Conservation (phyloP, 805 yeast species). For the Alloascoidea africana region DNA sequence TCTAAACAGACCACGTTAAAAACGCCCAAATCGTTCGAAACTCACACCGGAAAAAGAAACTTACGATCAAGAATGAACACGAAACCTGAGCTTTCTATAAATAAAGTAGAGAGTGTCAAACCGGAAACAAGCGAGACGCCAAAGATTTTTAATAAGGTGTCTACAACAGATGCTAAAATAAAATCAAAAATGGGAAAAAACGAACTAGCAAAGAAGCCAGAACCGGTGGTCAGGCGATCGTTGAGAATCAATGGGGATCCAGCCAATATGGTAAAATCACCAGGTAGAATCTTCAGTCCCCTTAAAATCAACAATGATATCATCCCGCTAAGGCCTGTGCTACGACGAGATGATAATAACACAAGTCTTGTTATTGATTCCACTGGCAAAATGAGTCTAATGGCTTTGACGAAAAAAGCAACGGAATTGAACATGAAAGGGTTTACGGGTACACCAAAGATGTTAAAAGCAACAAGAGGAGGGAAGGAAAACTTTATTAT, state of each 20-base stretch:
- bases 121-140: not conserved
- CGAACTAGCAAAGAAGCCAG: not conserved
- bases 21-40: too few species aligned
- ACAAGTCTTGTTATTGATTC: not conserved
- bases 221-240: not conserved
- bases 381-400: not conserved
- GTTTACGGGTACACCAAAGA: too few species aligned
- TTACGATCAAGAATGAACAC: not conserved
- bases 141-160: not conserved
- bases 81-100: not conserved
- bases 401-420: not conserved
- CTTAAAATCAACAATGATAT: not conserved
- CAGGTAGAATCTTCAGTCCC: not conserved
- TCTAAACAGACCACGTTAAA: too few species aligned
- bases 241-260: not conserved
- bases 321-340: not conserved
- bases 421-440: not conserved
- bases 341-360: not conserved
- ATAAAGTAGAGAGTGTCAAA: not conserved
- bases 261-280: not conserved
- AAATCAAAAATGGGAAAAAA: not conserved
- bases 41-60: not conserved
- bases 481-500: not conserved
- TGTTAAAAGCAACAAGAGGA: not conserved
- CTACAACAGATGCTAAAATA: not conserved